Conservation (phyloP, 192 early-diverging fungal species). For the Linnemannia zychae region DNA sequence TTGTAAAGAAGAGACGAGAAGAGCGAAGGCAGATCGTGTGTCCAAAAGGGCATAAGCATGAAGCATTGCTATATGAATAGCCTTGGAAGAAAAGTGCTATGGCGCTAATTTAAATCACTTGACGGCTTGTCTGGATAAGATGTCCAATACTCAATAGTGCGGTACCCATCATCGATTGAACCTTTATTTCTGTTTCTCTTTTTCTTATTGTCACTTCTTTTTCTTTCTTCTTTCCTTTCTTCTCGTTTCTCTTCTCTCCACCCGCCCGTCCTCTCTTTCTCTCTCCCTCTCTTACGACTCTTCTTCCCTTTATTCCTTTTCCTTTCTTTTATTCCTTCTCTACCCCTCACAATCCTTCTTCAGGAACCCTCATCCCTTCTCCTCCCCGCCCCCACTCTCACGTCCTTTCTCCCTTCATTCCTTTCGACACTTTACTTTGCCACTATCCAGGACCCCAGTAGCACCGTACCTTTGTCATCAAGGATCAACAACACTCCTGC, state of each 20-base stretch:
- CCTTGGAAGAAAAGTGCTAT: too few relatives aligned
- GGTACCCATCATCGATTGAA: not conserved
- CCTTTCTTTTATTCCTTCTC: not conserved
- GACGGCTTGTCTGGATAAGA: not conserved
- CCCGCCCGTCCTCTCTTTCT: not conserved
- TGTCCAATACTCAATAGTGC: not conserved
- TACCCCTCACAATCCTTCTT: slow-evolving; percentile 12
- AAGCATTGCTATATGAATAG: too few relatives aligned
- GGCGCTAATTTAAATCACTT: not conserved
- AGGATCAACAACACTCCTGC: not conserved
- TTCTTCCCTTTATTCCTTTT: not conserved
- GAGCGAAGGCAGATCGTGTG: not conserved
- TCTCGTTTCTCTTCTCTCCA: slow-evolving; percentile 5
- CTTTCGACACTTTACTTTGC: not conserved
- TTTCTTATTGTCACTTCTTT: not conserved
- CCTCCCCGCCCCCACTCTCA: not conserved
- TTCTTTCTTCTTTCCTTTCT: not conserved
- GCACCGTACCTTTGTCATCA: not conserved
- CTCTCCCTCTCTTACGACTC: not conserved
- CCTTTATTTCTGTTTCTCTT: slow-evolving; percentile 4
- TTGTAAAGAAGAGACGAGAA: too few relatives aligned
- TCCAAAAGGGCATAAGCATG: not conserved
- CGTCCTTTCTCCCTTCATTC: not conserved
- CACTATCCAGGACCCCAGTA: not conserved
- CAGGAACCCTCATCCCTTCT: not conserved